Conservation (phyloP, 805 yeast species). For the Nakazawaea holstii region DNA sequence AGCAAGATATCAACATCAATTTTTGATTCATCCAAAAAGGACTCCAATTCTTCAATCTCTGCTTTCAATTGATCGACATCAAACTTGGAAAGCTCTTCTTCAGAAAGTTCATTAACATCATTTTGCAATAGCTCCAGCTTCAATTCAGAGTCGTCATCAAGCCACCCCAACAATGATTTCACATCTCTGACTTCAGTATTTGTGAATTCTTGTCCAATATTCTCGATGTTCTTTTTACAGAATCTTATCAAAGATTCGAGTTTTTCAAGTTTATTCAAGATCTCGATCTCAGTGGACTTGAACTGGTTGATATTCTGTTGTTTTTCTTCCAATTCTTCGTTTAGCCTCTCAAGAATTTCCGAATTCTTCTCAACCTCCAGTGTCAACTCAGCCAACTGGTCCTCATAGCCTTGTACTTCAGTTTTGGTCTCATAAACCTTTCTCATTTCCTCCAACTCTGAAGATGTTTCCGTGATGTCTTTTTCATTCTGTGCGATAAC, state of each 20-base stretch:
- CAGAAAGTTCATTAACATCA: slow-evolving; percentile 34
- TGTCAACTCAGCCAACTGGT: slow-evolving; percentile 23
- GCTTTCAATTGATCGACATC: slow-evolving; percentile 43
- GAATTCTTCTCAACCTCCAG: slow-evolving; percentile 31
- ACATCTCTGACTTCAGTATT: slow-evolving; percentile 50
- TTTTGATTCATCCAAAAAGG: slow-evolving; percentile 46
- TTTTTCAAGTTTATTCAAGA: slow-evolving; percentile 59
- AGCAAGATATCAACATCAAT: slow-evolving; percentile 71
- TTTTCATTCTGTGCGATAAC: slow-evolving; percentile 37
- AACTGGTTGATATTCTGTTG: slow-evolving; percentile 45
- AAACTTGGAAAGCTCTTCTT: slow-evolving; percentile 44
- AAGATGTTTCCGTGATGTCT: slow-evolving; percentile 36
- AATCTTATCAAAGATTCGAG: slow-evolving; percentile 33
- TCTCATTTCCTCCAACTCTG: slow-evolving; percentile 30
- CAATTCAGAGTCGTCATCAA: slow-evolving; percentile 27
- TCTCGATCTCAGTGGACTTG: slow-evolving; percentile 61
- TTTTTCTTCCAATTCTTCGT: slow-evolving; percentile 33
- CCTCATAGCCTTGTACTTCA: slow-evolving; percentile 27
- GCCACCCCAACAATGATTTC: slow-evolving; percentile 44
- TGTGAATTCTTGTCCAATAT: slow-evolving; percentile 34
- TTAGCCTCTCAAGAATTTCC: slow-evolving; percentile 35
- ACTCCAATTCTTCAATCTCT: slow-evolving; percentile 52
- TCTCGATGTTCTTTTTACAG: slow-evolving; percentile 33
- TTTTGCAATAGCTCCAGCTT: slow-evolving; percentile 20
- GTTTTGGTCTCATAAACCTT: slow-evolving; percentile 21